Base-by-base conservation (phyloP, 805 yeast species). In the Candida qinlingensis region DNA sequence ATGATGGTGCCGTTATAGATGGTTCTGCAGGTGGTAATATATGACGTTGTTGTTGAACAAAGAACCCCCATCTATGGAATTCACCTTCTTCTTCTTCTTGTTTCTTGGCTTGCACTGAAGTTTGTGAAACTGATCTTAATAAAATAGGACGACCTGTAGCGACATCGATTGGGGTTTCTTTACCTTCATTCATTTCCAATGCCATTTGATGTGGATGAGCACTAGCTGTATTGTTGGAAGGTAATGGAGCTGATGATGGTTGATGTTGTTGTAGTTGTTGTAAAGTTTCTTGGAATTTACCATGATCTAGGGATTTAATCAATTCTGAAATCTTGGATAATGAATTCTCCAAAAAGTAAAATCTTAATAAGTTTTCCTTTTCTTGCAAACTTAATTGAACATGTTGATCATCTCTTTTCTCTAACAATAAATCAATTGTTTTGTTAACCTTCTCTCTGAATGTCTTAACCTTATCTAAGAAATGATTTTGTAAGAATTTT, bases 71-170 rank as follows among this genome's bases (percentile, higher is more conserved):
- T 67, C 85, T 81, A 65, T 87, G 96, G 54, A 89, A 76, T 60
- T 87, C 96, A 58, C 97, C 97, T 70, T 90, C 97, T 63, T 90
- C 97, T 52, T 82, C 83, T 62, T 89, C 96, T 64, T 86, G 88
- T 54, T 77, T 79, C 63, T 80, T 83, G 12, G 90, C 88, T 59
- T 85, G 81, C 10, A 68, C 60, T 3, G 86, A 76, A 0, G 87
- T 82, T 53, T 79, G 85, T 0, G 88, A 81, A 5, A 78, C 68
- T 5, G 83, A 79, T 55, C 84, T 73, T 66, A 81, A 75, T 52
- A 84, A 67, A 25, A 85, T 81, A 2, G 91, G 88, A 54, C 81
- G 71, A 41, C 94, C 94, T 0, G 92, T 85, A 29, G 75, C 68
- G 49, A 79, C 74, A 67, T 86, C 92, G 44, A 85, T 73, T 1